These are phyloP conservation scores for Triangularia setosa DNA, from an alignment of 2,329 filamentous ascomycete genomes.

Conservation along the genomic window DNA sequence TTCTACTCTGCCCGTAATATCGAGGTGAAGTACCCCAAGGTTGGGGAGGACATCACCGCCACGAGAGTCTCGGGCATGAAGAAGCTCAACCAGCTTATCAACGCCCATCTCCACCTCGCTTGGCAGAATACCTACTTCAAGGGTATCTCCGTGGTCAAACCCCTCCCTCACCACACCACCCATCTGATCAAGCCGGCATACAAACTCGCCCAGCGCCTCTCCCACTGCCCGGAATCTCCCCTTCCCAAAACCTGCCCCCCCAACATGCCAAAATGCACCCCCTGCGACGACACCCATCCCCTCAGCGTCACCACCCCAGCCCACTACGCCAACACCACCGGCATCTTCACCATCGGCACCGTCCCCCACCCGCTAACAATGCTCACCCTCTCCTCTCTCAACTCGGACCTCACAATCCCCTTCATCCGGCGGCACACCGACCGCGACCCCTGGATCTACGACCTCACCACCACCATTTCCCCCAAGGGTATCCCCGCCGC, in stretches of 20 bases:
- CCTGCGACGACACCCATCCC: conserved; percentile 63
- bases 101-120: conserved; percentile 75
- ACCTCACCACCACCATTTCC: conserved; percentile 66
- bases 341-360: conserved; percentile 75
- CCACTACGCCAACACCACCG: conserved; percentile 67
- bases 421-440: conserved; percentile 65
- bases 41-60: conserved; percentile 59
- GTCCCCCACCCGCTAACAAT: conserved; percentile 91
- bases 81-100: conserved; percentile 71
- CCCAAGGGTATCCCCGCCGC: conserved; percentile 59
- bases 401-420: conserved; percentile 56
- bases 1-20: conserved; percentile 68
- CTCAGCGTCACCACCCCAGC: conserved; percentile 64
- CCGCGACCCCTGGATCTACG: conserved; percentile 75
- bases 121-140: conserved; percentile 77
- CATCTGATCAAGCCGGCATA: conserved; percentile 66
- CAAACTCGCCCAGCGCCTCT: conserved; percentile 70
- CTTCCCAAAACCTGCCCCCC: conserved; percentile 78
- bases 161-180: conserved; percentile 70
- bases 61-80: conserved; percentile 58
- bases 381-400: conserved; percentile 61
- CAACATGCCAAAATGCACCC: conserved; percentile 68
- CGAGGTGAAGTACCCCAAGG: conserved; percentile 59
- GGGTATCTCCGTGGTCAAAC: conserved; percentile 79
- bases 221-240: conserved; percentile 69